These are phyloP conservation scores for Fistulinella cinereoalba DNA, from an alignment of 1,284 basidiomycete species.

Conservation along the genomic window DNA sequence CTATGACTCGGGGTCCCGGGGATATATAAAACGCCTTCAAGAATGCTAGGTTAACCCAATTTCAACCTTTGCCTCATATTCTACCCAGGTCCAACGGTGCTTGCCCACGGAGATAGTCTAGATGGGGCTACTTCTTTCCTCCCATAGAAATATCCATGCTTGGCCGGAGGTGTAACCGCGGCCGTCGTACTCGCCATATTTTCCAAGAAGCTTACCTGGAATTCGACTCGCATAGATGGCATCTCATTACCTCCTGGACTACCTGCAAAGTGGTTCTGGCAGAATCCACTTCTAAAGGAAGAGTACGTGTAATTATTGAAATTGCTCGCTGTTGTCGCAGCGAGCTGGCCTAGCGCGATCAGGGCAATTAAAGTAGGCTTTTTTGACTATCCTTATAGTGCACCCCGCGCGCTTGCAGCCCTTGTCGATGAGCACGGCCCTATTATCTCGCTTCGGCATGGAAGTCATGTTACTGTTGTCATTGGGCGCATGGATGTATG, in stretches of 20 bases:
- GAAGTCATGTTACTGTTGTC: conserved; percentile 25
- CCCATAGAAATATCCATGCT: neutral
- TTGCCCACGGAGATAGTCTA: too few relatives aligned
- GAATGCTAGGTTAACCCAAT: too few relatives aligned
- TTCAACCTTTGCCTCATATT: too few relatives aligned
- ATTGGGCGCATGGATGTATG: conserved; percentile 33
- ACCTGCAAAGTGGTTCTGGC: conserved; percentile 13
- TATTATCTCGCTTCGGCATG: conserved; percentile 26
- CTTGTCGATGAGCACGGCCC: conserved; percentile 33
- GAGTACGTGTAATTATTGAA: conserved; percentile 1
- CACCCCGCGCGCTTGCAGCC: conserved; percentile 4
- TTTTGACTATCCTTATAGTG: neutral
- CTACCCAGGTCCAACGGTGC: too few relatives aligned
- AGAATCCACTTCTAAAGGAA: conserved; percentile 3
- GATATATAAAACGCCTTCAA: too few relatives aligned
- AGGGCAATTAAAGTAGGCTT: neutral
- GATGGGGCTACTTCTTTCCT: too few relatives aligned
- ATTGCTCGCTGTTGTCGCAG: neutral
- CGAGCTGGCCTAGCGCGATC: neutral
- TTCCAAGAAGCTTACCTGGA: neutral
- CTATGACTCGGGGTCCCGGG: too few relatives aligned
- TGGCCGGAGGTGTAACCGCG: neutral
- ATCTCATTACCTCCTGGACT: conserved; percentile 9
- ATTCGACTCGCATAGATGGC: neutral
- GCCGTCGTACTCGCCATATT: conserved; percentile 1